Conservation (phyloP, 2,329 filamentous ascomycete species). For the Trichocomaceae sp. region DNA sequence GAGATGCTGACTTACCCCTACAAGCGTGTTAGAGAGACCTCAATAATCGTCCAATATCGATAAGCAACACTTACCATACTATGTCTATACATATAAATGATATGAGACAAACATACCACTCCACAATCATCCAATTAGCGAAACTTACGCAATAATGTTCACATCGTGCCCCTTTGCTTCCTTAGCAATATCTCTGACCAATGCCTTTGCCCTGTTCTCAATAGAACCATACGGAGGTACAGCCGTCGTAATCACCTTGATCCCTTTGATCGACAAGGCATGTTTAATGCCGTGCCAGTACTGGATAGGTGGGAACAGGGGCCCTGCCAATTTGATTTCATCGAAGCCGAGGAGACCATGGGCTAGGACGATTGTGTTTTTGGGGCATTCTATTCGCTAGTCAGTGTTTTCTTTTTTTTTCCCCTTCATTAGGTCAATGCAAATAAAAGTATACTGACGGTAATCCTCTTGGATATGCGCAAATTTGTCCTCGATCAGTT, state of each 20-base stretch:
- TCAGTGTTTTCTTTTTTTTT: no score
- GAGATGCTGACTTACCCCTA: constrained; percentile 28
- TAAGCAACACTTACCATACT: constrained; percentile 38
- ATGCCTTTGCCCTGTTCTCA: constrained; percentile 49
- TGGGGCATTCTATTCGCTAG: constrained; percentile 34
- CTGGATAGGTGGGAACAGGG: constrained; percentile 50
- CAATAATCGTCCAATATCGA: background rate
- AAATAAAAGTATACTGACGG: constrained; percentile 39
- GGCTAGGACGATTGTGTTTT: constrained; percentile 56
- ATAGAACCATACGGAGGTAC: constrained; percentile 56
- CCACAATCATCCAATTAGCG: background rate
- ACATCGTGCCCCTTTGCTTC: constrained; percentile 52
- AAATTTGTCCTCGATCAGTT: constrained; percentile 55
- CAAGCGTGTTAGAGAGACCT: background rate
- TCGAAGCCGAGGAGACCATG: constrained; percentile 63
- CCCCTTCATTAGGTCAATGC: no score
- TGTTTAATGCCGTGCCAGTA: constrained; percentile 61
- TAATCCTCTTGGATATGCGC: constrained; percentile 54
- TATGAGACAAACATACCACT: background rate
- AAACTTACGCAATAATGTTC: constrained; percentile 57
- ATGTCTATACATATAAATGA: constrained; percentile 28
- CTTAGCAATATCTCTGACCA: constrained; percentile 48
- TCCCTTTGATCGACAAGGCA: constrained; percentile 48
- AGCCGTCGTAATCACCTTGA: constrained; percentile 56
- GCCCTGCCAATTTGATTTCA: constrained; percentile 51